Evolutionary conservation across 176 grass and related monocot genomes (phyloP).

Genomic region (Cenchrus purpureus): DNA sequence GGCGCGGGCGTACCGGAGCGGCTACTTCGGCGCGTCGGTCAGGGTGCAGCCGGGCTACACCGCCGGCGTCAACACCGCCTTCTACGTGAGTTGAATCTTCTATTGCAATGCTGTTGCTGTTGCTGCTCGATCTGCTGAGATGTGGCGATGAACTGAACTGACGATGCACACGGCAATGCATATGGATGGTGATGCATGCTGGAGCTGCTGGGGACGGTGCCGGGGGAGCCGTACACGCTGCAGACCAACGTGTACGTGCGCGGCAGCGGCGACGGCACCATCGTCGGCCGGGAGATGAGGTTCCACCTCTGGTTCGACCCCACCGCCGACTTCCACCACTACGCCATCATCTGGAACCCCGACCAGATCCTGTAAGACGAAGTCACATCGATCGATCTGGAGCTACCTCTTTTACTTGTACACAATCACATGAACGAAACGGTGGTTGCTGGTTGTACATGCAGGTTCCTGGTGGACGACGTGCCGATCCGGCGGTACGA

Average conservation of each 20-base stretch:
- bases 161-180: neutral
- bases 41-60: constrained; percentile 72
- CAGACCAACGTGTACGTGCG: constrained; percentile 76
- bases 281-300: constrained; percentile 72
- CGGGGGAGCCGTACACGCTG: constrained; percentile 65
- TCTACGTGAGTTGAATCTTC: constrained; percentile 50
- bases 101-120: neutral
- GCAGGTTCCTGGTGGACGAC: constrained; percentile 72
- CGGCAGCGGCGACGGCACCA: constrained; percentile 58
- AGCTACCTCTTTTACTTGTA: no score
- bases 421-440: neutral
- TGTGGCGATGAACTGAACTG: neutral
- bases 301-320: constrained; percentile 90
- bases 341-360: constrained; percentile 64
- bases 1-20: constrained; percentile 48
- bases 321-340: constrained; percentile 68
- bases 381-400: no score
- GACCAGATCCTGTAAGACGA: constrained; percentile 60
- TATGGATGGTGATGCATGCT: neutral
- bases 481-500: constrained; percentile 66
- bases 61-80: constrained; percentile 66
- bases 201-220: constrained; percentile 66
- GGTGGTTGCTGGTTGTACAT: no score
- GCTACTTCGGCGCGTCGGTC: constrained; percentile 60
- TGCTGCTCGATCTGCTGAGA: neutral